phyloP scores from a whole-genome alignment of 371 early-diverging fungal species.

The Syncephalastrum monosporum region DNA sequence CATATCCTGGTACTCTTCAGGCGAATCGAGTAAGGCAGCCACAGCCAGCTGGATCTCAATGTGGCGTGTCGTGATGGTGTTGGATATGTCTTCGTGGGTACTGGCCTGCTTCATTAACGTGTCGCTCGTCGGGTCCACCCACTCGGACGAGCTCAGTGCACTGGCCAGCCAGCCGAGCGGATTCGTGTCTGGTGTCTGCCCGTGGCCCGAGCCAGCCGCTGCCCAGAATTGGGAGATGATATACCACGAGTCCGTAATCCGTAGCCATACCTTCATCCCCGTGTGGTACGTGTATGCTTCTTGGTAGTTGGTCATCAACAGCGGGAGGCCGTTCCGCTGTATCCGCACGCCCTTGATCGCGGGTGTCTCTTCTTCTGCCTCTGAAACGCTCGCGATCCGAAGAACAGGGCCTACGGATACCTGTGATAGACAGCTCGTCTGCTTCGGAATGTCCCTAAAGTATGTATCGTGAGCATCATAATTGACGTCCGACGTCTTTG shows the following conservation, averaged over 20 bases:
- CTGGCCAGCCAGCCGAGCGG: slow-evolving; percentile 40
- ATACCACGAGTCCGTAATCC: slow-evolving; percentile 67
- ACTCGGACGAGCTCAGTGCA: slow-evolving; percentile 13
- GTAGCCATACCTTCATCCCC: slow-evolving; percentile 71
- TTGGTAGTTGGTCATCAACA: slow-evolving; percentile 69
- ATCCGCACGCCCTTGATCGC: slow-evolving; percentile 63
- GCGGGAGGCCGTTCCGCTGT: slow-evolving; percentile 65
- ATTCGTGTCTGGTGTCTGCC: slow-evolving; percentile 15
- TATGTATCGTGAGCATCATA: not conserved
- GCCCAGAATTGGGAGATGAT: slow-evolving; percentile 59
- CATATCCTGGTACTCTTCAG: slow-evolving; percentile 65
- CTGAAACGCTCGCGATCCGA: slow-evolving; percentile 36
- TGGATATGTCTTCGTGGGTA: slow-evolving; percentile 18
- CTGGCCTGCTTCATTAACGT: slow-evolving; percentile 23
- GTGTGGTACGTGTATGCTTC: slow-evolving; percentile 75
- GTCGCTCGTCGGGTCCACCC: slow-evolving; percentile 28
- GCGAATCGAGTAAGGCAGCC: slow-evolving; percentile 57
- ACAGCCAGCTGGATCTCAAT: slow-evolving; percentile 63
- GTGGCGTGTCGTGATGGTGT: slow-evolving; percentile 32
- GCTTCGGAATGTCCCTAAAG: slow-evolving; percentile 53
- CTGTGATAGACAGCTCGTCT: slow-evolving; percentile 43
- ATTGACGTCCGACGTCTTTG: not conserved
- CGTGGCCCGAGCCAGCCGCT: slow-evolving; percentile 14
- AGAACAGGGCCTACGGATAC: slow-evolving; percentile 63
- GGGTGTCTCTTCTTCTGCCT: slow-evolving; percentile 36